Base-by-base conservation (phyloP, 257 asterid species). In the Nicotiana otophora region DNA sequence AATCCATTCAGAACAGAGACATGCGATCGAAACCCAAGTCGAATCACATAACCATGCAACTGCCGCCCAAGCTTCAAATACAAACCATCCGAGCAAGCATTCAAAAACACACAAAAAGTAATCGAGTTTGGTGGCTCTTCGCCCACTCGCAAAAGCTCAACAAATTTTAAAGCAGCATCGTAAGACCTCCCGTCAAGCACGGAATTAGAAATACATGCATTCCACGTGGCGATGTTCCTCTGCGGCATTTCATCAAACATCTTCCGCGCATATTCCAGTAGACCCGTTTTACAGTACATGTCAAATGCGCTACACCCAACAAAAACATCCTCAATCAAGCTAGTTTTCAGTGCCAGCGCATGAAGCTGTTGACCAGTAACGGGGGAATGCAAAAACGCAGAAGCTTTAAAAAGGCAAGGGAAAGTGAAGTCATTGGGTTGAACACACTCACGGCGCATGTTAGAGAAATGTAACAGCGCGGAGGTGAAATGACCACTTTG, bases 361-460 rank as follows among this genome's bases (percentile, higher is more conserved):
- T 95, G 97, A 55, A 94, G 85, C 88, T 95, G 97, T 34, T 83
- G 86, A 2, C 98, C 99, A 1, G 90, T 87, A 11, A 80, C 6
- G 19, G 92, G 88, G 16, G 85, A 83, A 10, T 79, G 87, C 14
- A 94, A 82, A 20, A 90, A 86, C 33, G 91, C 85, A 15, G 98
- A 86, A 30, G 98, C 92, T 83, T 95, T 94, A 83, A 95, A 94
- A 19, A 93, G 90, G 84, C 97, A 92, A 55, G 99, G 98, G 84
- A 92, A 90, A 0, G 99, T 95, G 85, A 92, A 95, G 82, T 95
- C 97, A 33, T 94, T 95, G 1, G 98, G 98, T n/a, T 81, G 92
- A 69, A 95, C 31, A 67, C 78, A 65, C 33, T 92, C 97, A 3
- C 85, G 82, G 77, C 93, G 92, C 99, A 95, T 95, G 83, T 83